Evolutionary conservation across 2,329 filamentous ascomycete species (phyloP).

Genomic region (Aspergillus tamarii): DNA sequence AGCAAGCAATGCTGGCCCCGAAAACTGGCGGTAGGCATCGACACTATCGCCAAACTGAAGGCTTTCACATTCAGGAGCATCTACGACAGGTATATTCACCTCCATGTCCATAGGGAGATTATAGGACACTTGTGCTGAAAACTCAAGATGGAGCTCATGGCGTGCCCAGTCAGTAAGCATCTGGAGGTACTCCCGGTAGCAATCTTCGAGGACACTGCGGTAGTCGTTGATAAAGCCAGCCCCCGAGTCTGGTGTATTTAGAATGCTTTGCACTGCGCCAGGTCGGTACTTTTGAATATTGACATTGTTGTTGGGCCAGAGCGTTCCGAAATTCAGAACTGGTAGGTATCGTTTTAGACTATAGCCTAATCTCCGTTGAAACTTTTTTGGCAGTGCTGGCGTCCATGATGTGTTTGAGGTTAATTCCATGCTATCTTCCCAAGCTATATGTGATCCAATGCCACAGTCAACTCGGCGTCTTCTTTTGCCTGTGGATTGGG

Average conservation of each 20-base stretch:
- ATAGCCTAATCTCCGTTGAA: slow-evolving; percentile 36
- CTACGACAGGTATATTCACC: slow-evolving; percentile 35
- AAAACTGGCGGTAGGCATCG: slow-evolving; percentile 45
- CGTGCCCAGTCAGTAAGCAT: slow-evolving; percentile 35
- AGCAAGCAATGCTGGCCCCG: slow-evolving; percentile 43
- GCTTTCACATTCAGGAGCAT: slow-evolving; percentile 44
- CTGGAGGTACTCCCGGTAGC: slow-evolving; percentile 31
- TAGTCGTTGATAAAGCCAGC: slow-evolving; percentile 10
- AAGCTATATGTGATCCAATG: neutral
- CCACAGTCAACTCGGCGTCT: too few relatives aligned
- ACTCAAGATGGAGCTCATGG: slow-evolving; percentile 35
- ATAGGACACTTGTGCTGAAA: slow-evolving; percentile 43
- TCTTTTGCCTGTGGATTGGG: too few relatives aligned
- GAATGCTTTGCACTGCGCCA: slow-evolving; percentile 4
- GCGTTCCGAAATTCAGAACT: slow-evolving; percentile 19
- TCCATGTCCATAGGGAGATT: slow-evolving; percentile 46
- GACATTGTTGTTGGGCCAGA: slow-evolving; percentile 10
- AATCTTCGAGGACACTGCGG: slow-evolving; percentile 8
- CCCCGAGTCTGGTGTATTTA: slow-evolving; percentile 9
- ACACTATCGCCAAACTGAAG: slow-evolving; percentile 39
- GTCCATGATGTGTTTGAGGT: slow-evolving; percentile 40
- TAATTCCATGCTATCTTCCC: slow-evolving; percentile 33
- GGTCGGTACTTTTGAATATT: slow-evolving; percentile 7
- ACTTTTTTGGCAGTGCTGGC: slow-evolving; percentile 28
- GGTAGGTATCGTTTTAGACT: slow-evolving; percentile 35